Evolutionary conservation across 306 rosid genomes (phyloP).

Genomic region (Comarum palustre): DNA sequence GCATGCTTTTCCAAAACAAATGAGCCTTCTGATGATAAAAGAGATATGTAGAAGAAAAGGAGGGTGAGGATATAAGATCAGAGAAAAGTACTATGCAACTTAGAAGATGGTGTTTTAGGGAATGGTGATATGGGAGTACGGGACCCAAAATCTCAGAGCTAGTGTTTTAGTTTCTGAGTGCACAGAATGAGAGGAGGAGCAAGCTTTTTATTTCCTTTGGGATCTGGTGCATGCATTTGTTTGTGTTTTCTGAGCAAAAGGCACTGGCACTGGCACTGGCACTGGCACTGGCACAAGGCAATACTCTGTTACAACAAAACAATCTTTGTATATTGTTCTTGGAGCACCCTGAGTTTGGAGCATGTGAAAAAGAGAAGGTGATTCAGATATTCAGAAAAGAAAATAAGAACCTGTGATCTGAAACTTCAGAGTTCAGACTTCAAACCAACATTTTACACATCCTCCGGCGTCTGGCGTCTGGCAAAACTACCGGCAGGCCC

Average conservation of each 20-base stretch:
- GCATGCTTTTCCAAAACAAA: not conserved
- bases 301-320: not conserved
- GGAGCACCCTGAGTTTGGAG: too few species aligned
- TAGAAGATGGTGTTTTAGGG: not conserved
- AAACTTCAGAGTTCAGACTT: not conserved
- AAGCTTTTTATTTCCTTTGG: not conserved
- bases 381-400: not conserved
- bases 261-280: not conserved
- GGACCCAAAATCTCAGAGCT: constrained; percentile 2
- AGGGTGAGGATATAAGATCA: not conserved
- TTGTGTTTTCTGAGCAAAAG: not conserved
- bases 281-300: not conserved
- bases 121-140: not conserved
- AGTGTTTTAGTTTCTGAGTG: not conserved
- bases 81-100: not conserved
- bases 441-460: not conserved
- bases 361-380: not conserved
- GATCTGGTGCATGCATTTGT: not conserved
- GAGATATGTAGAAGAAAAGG: not conserved
- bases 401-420: not conserved
- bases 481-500: not conserved
- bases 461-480: not conserved
- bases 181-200: not conserved
- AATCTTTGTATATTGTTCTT: not conserved
- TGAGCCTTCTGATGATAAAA: not conserved